Percentiles rank a stretch among this genome's conserved stretches.
These are phyloP conservation scores for Mesembryanthemum crystallinum DNA, from an alignment of 148 eudicot genomes.

Conservation along the genomic window DNA sequence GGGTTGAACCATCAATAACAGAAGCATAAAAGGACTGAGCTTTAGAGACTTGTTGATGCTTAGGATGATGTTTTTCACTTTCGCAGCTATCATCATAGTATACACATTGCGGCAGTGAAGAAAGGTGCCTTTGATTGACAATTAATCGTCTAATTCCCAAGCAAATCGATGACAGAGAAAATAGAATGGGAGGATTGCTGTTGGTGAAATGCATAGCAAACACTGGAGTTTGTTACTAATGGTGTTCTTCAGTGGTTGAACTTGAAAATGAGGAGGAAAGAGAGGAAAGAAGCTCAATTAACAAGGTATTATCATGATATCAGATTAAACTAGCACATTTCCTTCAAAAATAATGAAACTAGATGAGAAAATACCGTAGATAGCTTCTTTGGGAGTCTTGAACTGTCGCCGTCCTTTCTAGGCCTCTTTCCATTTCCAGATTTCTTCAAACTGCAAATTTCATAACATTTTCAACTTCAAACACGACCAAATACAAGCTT, in stretches of 20 bases:
- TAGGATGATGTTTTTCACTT: not conserved
- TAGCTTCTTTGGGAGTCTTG: too few relatives aligned
- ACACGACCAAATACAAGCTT: too few relatives aligned
- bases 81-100: not conserved
- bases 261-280: not conserved
- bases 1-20: slow-evolving; percentile 37
- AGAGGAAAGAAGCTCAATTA: not conserved
- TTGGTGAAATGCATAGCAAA: not conserved
- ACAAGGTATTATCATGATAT: too few relatives aligned
- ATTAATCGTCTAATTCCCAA: not conserved
- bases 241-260: not conserved
- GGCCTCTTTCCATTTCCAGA: too few relatives aligned
- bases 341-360: too few relatives aligned
- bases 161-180: not conserved
- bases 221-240: not conserved
- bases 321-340: too few relatives aligned
- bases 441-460: too few relatives aligned
- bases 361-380: too few relatives aligned
- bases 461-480: too few relatives aligned
- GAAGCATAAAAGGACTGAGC: slow-evolving; percentile 33
- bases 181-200: not conserved
- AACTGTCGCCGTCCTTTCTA: too few relatives aligned
- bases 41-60: slow-evolving; percentile 14
- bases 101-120: not conserved
- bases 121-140: not conserved